phyloP scores from a whole-genome alignment of 2,329 filamentous ascomycete genomes.

The Fusarium vanettenii region DNA sequence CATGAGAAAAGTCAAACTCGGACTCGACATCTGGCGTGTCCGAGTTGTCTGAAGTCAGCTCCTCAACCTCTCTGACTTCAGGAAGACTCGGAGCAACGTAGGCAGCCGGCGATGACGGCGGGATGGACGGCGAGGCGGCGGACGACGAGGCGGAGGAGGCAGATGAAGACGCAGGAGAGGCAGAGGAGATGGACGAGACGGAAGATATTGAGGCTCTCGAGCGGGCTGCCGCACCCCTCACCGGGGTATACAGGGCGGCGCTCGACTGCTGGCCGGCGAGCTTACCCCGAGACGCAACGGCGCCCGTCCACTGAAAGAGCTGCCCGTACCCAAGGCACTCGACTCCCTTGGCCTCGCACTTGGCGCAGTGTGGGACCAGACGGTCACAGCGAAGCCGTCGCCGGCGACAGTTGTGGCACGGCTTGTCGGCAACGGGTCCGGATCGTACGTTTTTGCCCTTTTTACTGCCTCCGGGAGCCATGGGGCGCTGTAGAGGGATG shows the following conservation, averaged over 20 bases:
- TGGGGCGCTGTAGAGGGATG: slow-evolving; percentile 17
- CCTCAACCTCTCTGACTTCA: slow-evolving; percentile 24
- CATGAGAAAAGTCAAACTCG: slow-evolving; percentile 23
- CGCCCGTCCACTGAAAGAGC: slow-evolving; percentile 64
- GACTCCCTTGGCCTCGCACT: slow-evolving; percentile 60
- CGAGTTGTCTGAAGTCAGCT: slow-evolving; percentile 24
- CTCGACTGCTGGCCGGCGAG: slow-evolving; percentile 54
- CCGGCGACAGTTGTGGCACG: slow-evolving; percentile 66
- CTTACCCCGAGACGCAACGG: slow-evolving; percentile 57
- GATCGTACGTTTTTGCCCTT: slow-evolving; percentile 42
- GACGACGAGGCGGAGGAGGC: slow-evolving; percentile 19
- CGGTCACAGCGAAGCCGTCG: slow-evolving; percentile 65
- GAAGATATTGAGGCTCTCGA: slow-evolving; percentile 33
- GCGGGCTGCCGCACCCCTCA: slow-evolving; percentile 27
- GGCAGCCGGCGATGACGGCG: slow-evolving; percentile 26
- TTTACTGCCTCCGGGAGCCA: slow-evolving; percentile 39
- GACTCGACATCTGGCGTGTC: slow-evolving; percentile 22
- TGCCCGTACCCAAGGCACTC: slow-evolving; percentile 66
- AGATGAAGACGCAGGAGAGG: slow-evolving; percentile 22
- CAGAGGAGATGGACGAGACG: slow-evolving; percentile 34
- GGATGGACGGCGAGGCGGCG: slow-evolving; percentile 24
- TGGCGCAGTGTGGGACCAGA: slow-evolving; percentile 62
- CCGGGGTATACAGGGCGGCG: slow-evolving; percentile 43
- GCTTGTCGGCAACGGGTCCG: slow-evolving; percentile 46
- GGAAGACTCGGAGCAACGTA: slow-evolving; percentile 25